Conservation (phyloP, 805 yeast genomes). For the Wickerhamiella siamensis region DNA sequence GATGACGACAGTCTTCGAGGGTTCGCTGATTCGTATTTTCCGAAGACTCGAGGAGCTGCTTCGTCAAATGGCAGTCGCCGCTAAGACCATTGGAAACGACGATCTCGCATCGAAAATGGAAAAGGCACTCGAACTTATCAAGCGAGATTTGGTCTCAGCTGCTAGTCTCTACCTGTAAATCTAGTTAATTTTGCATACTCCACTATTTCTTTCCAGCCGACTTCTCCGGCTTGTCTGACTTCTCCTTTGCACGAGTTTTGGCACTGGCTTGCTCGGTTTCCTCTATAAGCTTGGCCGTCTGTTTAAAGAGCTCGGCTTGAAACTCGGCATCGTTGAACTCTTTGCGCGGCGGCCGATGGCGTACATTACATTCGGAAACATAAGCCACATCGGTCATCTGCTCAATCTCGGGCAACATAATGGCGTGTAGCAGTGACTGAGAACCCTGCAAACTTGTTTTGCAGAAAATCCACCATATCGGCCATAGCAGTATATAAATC, state of each 20-base stretch:
- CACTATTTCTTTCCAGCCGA: background rate
- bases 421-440: constrained; percentile 56
- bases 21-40: constrained; percentile 87
- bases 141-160: constrained; percentile 92
- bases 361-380: constrained; percentile 56
- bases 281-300: constrained; percentile 44
- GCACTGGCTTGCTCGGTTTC: constrained; percentile 54
- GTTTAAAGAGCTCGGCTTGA: constrained; percentile 45
- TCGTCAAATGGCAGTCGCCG: constrained; percentile 79
- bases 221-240: constrained; percentile 1
- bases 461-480: constrained; percentile 68
- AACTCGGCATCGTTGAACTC: constrained; percentile 52
- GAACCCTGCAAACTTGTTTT: constrained; percentile 69
- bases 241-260: constrained; percentile 5
- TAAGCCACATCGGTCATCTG: constrained; percentile 51
- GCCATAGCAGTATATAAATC: constrained; percentile 55
- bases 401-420: constrained; percentile 57
- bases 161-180: constrained; percentile 67
- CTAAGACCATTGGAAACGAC: constrained; percentile 84
- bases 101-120: constrained; percentile 83
- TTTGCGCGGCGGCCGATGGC: constrained; percentile 33
- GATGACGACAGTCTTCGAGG: constrained; percentile 98
- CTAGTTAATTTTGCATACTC: background rate
- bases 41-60: constrained; percentile 86
- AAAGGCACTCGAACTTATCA: constrained; percentile 67